Percentiles rank a stretch among this genome's conserved stretches.
Evolutionary conservation across 2,329 filamentous ascomycete genomes (phyloP).

Genomic region (Coccinonectria pachysandricola): DNA sequence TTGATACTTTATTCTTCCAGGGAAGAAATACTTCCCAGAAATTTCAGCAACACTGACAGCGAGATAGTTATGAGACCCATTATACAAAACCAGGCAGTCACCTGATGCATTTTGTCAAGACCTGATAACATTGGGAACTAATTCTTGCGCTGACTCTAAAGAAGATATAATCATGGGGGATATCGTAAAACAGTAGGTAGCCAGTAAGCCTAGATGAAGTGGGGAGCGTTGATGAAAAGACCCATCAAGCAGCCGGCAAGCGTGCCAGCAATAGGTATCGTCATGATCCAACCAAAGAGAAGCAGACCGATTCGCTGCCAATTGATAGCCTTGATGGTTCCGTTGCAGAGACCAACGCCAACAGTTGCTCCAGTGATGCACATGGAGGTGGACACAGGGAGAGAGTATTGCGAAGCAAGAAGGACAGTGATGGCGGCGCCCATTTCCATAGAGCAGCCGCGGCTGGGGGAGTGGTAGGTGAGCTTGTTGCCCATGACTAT

Average conservation of each 20-base stretch:
- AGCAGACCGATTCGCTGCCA: constrained; percentile 62
- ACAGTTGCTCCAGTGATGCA: constrained; percentile 74
- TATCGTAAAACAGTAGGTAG: too few species aligned
- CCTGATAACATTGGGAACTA: too few species aligned
- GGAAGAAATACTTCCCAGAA: too few species aligned
- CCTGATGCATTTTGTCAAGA: too few species aligned
- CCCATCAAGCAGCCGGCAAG: constrained; percentile 32
- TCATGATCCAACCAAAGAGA: constrained; percentile 49
- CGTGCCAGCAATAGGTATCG: constrained; percentile 31
- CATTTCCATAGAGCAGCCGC: constrained; percentile 66
- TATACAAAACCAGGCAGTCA: too few species aligned
- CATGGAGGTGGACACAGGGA: constrained; percentile 69
- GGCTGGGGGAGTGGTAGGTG: constrained; percentile 53
- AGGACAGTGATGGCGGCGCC: constrained; percentile 68
- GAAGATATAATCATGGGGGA: too few species aligned
- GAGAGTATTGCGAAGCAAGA: constrained; percentile 63
- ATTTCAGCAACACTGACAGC: too few species aligned
- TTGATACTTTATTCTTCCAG: too few species aligned
- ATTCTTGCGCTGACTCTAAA: too few species aligned
- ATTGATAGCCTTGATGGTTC: constrained; percentile 62
- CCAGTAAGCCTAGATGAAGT: constrained; percentile 21
- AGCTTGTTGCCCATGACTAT: constrained; percentile 73
- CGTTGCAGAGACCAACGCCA: constrained; percentile 69
- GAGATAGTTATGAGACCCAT: too few species aligned
- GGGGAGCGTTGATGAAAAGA: constrained; percentile 30